Evolutionary conservation across 192 early-diverging fungal species (phyloP).

Genomic region (Tieghemiomyces parasiticus): DNA sequence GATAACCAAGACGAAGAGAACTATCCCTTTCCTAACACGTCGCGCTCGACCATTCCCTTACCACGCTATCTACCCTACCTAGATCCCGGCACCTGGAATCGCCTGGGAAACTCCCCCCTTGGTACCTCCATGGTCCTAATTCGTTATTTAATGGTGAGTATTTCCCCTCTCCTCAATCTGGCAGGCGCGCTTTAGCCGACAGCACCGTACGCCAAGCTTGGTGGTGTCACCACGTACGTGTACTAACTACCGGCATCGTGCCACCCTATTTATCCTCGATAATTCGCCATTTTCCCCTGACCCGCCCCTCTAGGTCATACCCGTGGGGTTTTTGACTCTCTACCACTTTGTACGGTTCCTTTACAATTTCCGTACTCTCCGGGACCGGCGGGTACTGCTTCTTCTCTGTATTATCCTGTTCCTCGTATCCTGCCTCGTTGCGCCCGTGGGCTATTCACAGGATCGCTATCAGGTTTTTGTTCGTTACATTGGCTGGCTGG

Average conservation of each 20-base stretch:
- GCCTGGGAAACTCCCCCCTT: neutral
- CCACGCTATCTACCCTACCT: too few species aligned
- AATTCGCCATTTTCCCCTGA: too few species aligned
- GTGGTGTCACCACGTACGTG: too few species aligned
- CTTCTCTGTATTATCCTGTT: neutral
- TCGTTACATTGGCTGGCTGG: neutral
- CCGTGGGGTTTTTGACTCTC: neutral
- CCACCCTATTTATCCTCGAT: too few species aligned
- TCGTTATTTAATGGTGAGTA: neutral
- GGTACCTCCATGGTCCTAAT: neutral
- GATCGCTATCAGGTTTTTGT: neutral
- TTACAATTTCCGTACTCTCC: neutral
- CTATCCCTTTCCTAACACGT: too few species aligned
- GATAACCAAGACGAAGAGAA: too few species aligned
- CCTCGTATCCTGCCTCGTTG: neutral
- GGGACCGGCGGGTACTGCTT: neutral
- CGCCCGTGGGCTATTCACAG: neutral
- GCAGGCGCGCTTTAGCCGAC: too few species aligned
- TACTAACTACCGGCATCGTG: too few species aligned
- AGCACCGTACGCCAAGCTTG: too few species aligned
- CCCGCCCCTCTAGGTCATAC: neutral
- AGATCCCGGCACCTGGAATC: neutral
- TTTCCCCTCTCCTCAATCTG: too few species aligned
- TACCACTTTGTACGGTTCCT: neutral
- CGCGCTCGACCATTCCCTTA: too few species aligned